phyloP scores from a whole-genome alignment of 768 basidiomycete species.

The Daedalea quercina region DNA sequence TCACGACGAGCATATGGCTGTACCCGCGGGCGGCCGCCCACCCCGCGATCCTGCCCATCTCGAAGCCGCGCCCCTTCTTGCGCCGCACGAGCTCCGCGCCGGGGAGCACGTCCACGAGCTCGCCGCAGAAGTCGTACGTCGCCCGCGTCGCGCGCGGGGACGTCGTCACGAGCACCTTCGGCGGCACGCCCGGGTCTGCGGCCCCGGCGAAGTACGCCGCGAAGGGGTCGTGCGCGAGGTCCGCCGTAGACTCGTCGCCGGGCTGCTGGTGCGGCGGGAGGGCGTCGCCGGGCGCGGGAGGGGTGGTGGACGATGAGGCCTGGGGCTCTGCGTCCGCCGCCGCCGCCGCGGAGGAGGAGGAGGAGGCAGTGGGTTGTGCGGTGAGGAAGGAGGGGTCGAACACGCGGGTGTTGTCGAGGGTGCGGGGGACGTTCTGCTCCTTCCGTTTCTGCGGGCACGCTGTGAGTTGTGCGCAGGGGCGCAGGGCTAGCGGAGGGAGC shows the following conservation, averaged over 20 bases:
- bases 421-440: slow-evolving; percentile 80
- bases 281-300: slow-evolving; percentile 12
- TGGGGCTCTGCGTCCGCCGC: no score
- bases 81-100: slow-evolving; percentile 85
- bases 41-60: slow-evolving; percentile 82
- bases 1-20: slow-evolving; percentile 85
- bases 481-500: background rate
- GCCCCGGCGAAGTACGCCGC: slow-evolving; percentile 67
- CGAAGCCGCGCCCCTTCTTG: slow-evolving; percentile 86
- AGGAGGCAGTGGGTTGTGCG: slow-evolving; percentile 35
- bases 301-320: slow-evolving; percentile 26
- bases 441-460: slow-evolving; percentile 57
- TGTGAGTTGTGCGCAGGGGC: background rate
- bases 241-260: slow-evolving; percentile 54
- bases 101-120: slow-evolving; percentile 82
- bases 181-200: slow-evolving; percentile 65
- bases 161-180: slow-evolving; percentile 88
- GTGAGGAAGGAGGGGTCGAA: slow-evolving; percentile 66
- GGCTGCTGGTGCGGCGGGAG: slow-evolving; percentile 23
- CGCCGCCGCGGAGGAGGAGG: slow-evolving; percentile 8
- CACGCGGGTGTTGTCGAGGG: slow-evolving; percentile 90
- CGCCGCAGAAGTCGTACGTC: slow-evolving; percentile 92
- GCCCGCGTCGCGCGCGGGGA: slow-evolving; percentile 81
- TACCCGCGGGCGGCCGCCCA: slow-evolving; percentile 92
- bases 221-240: slow-evolving; percentile 72